These are phyloP conservation scores for Arthroderma sp. DNA, from an alignment of 2,329 filamentous ascomycete species.

Conservation along the genomic window DNA sequence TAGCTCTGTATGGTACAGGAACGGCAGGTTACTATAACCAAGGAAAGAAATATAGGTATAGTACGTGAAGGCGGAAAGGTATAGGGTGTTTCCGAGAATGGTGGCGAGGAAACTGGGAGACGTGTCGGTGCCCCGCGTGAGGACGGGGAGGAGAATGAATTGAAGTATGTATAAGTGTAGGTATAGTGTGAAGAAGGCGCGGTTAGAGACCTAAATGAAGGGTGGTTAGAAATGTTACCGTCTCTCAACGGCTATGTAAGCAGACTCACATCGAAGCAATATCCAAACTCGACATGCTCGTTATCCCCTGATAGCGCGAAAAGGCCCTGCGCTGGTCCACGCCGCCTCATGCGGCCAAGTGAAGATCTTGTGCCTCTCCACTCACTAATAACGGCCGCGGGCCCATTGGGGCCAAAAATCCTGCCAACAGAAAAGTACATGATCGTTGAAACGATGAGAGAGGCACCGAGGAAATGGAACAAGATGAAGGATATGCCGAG, in stretches of 20 bases:
- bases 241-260: not conserved
- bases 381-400: conserved; percentile 21
- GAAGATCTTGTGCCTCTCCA: conserved; percentile 22
- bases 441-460: conserved; percentile 48
- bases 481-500: conserved; percentile 41
- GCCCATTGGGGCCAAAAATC: conserved; percentile 46
- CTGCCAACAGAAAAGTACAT: conserved; percentile 53
- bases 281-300: conserved; percentile 56
- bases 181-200: conserved; percentile 57
- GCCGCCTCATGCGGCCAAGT: conserved; percentile 16
- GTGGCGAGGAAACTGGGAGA: conserved; percentile 37
- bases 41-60: conserved; percentile 59
- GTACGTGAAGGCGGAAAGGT: conserved; percentile 53
- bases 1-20: conserved; percentile 55
- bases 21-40: conserved; percentile 57
- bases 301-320: conserved; percentile 45
- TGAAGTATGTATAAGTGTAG: conserved; percentile 55
- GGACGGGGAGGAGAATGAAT: conserved; percentile 53
- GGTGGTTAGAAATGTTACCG: not conserved
- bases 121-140: conserved; percentile 34
- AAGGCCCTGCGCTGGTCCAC: conserved; percentile 41
- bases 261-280: conserved; percentile 51
- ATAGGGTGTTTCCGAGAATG: conserved; percentile 54
- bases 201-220: conserved; percentile 43
- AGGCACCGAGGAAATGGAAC: conserved; percentile 50